Base-by-base conservation (phyloP, 371 early-diverging fungal species). In the Lichtheimia ramosa region DNA sequence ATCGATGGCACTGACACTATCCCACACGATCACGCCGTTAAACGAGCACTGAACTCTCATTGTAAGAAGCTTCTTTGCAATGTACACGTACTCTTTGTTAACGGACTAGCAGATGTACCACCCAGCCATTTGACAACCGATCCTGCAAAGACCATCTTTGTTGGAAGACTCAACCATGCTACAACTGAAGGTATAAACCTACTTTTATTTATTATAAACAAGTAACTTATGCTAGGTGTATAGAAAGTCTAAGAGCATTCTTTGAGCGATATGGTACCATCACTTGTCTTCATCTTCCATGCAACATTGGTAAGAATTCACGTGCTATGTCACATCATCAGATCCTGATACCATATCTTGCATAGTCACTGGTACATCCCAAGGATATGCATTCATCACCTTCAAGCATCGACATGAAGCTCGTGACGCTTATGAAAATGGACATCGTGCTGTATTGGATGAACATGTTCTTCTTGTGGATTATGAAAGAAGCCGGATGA, bases 371-470 rank as follows among this genome's bases (percentile, higher is more conserved):
- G 87, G 87, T 0, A 52, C 70, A 42, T 76, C 83, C 3, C 61
- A 72, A 54, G 83, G 87, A 5, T 86, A 86, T 62, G 85, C 68
- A 8, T 86, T 86, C 55, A 51, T 85, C 8, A 80, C 84, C 16
- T 85, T 70, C 58, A 49, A 58, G 15, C 62, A 64, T 13, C 51
- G 66, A 23, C 53, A 43, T 24, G 58, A 67, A 28, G 73, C 83
- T 13, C 54, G 65, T 40, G 59, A 70, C 24, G 86, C 86, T 8
- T 85, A 84, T 51, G 59, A 56, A 40, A 27, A 70, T 27, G 72
- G 75, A 3, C 61, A 84, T 50, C 61, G 65, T 27, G 52, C 66
- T 16, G 60, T 53, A 4, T 28, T 87, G 14, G 75, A 85, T 59
- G 70, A 67, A 2, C 77, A 69, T 23, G 56, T 58, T n/a, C 66